Evolutionary conservation across 2,329 filamentous ascomycete species (phyloP), one percentile per base, ranked within the genome.

Genomic region (Aspergillus costaricaensis): DNA sequence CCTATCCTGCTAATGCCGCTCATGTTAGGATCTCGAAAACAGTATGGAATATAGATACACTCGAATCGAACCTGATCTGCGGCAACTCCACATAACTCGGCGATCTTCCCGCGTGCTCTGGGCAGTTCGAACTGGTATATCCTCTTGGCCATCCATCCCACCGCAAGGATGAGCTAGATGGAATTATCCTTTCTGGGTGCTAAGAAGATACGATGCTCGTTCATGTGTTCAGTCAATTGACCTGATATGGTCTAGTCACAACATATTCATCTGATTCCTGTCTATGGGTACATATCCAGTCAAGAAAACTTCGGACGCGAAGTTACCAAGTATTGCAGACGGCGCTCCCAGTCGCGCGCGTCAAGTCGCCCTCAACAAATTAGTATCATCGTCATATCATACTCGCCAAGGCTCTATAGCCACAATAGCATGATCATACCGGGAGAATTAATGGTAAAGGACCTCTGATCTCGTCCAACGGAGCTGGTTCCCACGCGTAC

Each of bases 21-120:
- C 32, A 36, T 14, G 32, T 36, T 36, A 36, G 32, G 5, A 36
- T 36, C 12, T 6, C 2, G 1, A 36, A 14, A 36, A 2, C 32
- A 36, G 32, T 14, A 36, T 36, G 12, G 6, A 36, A 1, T 14
- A 5, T 21, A 21, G 19, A 21, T 36, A 36, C 32, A 0, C 74
- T 75, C 1, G 81, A 83, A 32, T 55, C 83, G 55, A 76, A 80
- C 59, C 82, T 82, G 76, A 69, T 82, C 15, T 82, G 82, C 59
- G 79, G 80, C 1, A 77, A 30, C 44, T 49, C 44, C 21, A 23
- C 12, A n/a, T 17, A 27, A 5, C 7, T 30, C 25, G 17, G 14
- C 4, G 21, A 2, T 17, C 14, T 49, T 6, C 15, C 44, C 23
- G 23, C 5, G 9, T 49, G 21, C 27, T 21, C 44, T 9, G 23